phyloP scores from a whole-genome alignment of 257 asterid species.

The Solanum pimpinellifolium region DNA sequence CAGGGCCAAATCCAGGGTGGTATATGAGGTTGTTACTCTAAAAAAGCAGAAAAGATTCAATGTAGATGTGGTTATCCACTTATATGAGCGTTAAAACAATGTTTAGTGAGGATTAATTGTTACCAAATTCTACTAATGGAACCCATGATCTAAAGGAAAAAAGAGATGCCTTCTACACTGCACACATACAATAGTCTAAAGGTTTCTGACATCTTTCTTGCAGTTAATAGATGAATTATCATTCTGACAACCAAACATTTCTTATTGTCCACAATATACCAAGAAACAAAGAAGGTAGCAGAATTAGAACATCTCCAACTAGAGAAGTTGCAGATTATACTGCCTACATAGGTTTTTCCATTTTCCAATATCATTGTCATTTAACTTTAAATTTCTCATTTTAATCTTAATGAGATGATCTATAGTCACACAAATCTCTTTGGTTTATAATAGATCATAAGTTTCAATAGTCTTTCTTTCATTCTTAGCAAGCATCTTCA shows the following conservation, averaged over 20 bases:
- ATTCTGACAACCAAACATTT: not conserved
- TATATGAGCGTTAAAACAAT: not conserved
- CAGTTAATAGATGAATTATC: not conserved
- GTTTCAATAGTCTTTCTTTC: not conserved
- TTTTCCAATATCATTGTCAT: not conserved
- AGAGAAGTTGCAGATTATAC: not conserved
- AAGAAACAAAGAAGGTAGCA: not conserved
- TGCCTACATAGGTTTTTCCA: not conserved
- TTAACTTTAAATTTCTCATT: too few relatives aligned
- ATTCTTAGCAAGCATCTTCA: not conserved
- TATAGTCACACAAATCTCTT: too few relatives aligned
- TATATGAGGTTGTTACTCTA: constrained; percentile 66
- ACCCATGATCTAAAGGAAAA: not conserved
- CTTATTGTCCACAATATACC: not conserved
- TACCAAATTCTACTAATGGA: not conserved
- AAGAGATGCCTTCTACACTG: not conserved
- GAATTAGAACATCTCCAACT: not conserved
- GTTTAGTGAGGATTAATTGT: not conserved
- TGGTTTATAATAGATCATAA: too few relatives aligned
- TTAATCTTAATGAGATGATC: too few relatives aligned
- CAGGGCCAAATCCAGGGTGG: constrained; percentile 93
- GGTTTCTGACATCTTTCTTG: not conserved
- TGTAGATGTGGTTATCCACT: not conserved
- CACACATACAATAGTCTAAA: not conserved
- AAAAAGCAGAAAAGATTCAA: not conserved